Evolutionary conservation across 208 protist species (phyloP).

Genomic region (Acanthamoeba sp.): DNA sequence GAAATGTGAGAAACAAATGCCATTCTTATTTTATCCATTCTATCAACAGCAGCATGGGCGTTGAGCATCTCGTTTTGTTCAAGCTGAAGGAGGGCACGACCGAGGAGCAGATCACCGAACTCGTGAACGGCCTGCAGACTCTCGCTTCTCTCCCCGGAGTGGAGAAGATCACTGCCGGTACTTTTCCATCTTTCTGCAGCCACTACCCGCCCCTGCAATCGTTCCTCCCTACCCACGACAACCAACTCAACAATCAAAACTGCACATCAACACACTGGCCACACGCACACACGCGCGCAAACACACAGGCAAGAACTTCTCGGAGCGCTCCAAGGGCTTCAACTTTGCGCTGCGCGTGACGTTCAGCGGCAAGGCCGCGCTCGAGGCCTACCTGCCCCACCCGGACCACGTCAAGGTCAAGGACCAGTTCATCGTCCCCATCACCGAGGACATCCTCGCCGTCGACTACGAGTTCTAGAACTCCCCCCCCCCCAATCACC

Average conservation of each 20-base stretch:
- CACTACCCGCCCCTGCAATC: background rate
- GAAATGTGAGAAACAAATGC: background rate
- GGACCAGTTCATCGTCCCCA: conserved; percentile 63
- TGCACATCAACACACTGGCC: too few species aligned
- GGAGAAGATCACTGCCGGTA: conserved; percentile 45
- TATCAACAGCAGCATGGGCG: background rate
- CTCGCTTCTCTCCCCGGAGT: conserved; percentile 32
- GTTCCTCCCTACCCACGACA: too few species aligned
- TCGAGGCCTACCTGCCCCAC: conserved; percentile 51
- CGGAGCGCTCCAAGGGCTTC: conserved; percentile 39
- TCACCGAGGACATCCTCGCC: conserved; percentile 47
- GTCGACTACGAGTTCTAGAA: conserved; percentile 70
- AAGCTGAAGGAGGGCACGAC: conserved; percentile 61
- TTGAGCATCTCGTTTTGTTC: conserved; percentile 62
- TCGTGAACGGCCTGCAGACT: background rate
- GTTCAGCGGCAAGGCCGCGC: conserved; percentile 1
- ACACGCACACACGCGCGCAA: background rate
- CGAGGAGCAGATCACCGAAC: conserved; percentile 5
- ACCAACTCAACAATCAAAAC: too few species aligned
- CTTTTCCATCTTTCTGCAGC: too few species aligned
- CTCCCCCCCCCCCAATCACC: too few species aligned
- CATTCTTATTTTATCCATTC: background rate
- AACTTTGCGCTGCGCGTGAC: conserved; percentile 53
- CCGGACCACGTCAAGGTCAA: conserved; percentile 67
- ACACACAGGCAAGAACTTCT: conserved; percentile 54